Evolutionary conservation across 2,329 filamentous ascomycete species (phyloP).

Genomic region (Xylariaceae sp.): DNA sequence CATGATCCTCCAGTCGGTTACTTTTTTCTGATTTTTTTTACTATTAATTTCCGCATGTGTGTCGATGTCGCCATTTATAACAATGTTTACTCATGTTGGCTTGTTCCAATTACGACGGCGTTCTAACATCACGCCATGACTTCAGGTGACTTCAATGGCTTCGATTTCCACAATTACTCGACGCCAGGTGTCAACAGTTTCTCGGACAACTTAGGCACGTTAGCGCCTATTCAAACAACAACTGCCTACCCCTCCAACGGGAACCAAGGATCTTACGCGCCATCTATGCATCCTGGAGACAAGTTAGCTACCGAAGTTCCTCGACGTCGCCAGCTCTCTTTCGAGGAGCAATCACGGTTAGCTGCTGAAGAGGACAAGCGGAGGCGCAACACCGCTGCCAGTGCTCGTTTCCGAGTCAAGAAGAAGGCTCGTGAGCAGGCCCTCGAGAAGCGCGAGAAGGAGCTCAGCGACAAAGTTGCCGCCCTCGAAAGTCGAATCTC

Average conservation of each 20-base stretch:
- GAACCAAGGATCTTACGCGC: constrained; percentile 34
- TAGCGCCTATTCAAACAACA: constrained; percentile 50
- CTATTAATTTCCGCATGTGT: constrained; percentile 8
- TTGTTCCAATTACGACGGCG: constrained; percentile 23
- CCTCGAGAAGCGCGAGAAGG: constrained; percentile 74
- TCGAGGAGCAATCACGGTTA: constrained; percentile 66
- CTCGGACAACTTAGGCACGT: constrained; percentile 38
- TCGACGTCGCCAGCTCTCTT: constrained; percentile 44
- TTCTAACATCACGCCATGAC: constrained; percentile 46
- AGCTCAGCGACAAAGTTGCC: constrained; percentile 74
- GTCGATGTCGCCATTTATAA: constrained; percentile 28
- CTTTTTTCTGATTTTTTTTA: constrained; percentile 8
- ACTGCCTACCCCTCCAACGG: constrained; percentile 39
- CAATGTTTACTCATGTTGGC: constrained; percentile 23
- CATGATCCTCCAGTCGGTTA: constrained; percentile 22
- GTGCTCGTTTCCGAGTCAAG: constrained; percentile 85
- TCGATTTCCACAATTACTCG: constrained; percentile 51
- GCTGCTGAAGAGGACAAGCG: constrained; percentile 88
- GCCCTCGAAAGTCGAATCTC: constrained; percentile 66
- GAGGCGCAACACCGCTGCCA: constrained; percentile 81
- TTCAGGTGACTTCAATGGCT: constrained; percentile 54
- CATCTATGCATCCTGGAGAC: constrained; percentile 28
- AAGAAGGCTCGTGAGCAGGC: constrained; percentile 93
- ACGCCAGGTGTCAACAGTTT: constrained; percentile 45
- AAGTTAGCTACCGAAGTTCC: constrained; percentile 45